These are phyloP conservation scores for Venturia oleaginea DNA, from an alignment of 2,329 filamentous ascomycete genomes.

Conservation along the genomic window DNA sequence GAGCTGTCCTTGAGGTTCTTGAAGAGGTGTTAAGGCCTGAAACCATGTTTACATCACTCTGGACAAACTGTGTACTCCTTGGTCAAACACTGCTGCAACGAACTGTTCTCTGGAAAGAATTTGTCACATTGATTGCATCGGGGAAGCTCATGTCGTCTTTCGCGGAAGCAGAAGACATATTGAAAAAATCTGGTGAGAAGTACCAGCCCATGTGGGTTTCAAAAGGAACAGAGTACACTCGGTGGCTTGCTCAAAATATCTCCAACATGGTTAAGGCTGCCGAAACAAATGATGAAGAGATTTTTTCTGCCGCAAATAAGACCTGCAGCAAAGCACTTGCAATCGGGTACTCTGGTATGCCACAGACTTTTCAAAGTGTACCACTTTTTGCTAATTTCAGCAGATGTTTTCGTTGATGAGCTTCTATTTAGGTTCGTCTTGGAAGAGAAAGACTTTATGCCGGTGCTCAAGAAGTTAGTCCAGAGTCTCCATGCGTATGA, in stretches of 20 bases:
- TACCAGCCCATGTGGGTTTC: conserved; percentile 48
- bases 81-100: background rate
- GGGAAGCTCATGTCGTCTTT: conserved; percentile 49
- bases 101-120: conserved; percentile 52
- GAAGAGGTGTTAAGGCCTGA: conserved; percentile 28
- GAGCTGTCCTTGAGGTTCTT: conserved; percentile 36
- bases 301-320: conserved; percentile 31
- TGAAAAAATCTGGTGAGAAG: conserved; percentile 28
- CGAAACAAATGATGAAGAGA: conserved; percentile 25
- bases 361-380: background rate
- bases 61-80: background rate
- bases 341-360: conserved; percentile 49
- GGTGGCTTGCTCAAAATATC: conserved; percentile 64
- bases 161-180: conserved; percentile 49
- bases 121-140: conserved; percentile 48
- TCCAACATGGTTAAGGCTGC: conserved; percentile 36
- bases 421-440: conserved; percentile 1
- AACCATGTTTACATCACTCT: background rate
- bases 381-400: background rate
- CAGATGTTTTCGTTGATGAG: conserved; percentile 1
- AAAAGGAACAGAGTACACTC: conserved; percentile 54
- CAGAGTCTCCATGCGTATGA: conserved; percentile 38
- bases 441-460: conserved; percentile 18
- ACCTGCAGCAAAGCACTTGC: conserved; percentile 52
- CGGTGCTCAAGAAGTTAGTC: conserved; percentile 30